A percentile compares a stretch with the other conserved stretches of the same genome.
Evolutionary conservation across 1,284 basidiomycete species (phyloP).

Genomic region (Phellinidium pouzarii): DNA sequence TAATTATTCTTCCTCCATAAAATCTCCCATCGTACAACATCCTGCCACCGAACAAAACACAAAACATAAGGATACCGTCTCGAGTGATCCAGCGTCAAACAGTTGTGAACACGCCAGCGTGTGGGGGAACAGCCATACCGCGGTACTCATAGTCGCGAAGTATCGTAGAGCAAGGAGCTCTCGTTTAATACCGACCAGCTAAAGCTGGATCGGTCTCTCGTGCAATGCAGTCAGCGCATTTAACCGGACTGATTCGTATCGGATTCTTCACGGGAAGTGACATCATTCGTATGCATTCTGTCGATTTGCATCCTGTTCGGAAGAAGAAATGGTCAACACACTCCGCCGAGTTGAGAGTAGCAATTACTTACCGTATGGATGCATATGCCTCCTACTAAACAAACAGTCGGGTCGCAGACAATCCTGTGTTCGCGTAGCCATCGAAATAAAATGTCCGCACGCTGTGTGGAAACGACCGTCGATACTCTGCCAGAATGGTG

Average conservation of each 20-base stretch:
- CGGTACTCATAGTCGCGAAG: neutral
- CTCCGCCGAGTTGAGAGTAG: neutral
- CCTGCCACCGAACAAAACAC: neutral
- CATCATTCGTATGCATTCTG: conserved; percentile 61
- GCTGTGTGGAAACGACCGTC: conserved; percentile 68
- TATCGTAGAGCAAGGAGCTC: neutral
- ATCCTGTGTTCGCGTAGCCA: conserved; percentile 65
- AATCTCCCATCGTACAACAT: conserved; percentile 8
- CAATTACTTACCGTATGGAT: conserved; percentile 42
- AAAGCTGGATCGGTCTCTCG: conserved; percentile 24
- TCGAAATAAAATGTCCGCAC: conserved; percentile 71
- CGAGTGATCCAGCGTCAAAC: neutral
- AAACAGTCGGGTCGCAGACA: conserved; percentile 58
- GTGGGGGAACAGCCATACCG: neutral
- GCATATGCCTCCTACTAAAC: conserved; percentile 61
- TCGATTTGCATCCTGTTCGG: conserved; percentile 50
- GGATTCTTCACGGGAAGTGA: conserved; percentile 62
- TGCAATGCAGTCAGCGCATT: conserved; percentile 50
- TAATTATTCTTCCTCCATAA: neutral
- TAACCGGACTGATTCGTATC: conserved; percentile 59
- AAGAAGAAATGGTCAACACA: conserved; percentile 5
- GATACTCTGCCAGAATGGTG: conserved; percentile 45
- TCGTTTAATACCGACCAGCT: conserved; percentile 10
- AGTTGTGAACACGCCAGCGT: conserved; percentile 15
- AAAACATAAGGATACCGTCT: conserved; percentile 10